These are phyloP conservation scores for Penicillium sp. DNA, from an alignment of 2,329 filamentous ascomycete genomes.

Conservation along the genomic window DNA sequence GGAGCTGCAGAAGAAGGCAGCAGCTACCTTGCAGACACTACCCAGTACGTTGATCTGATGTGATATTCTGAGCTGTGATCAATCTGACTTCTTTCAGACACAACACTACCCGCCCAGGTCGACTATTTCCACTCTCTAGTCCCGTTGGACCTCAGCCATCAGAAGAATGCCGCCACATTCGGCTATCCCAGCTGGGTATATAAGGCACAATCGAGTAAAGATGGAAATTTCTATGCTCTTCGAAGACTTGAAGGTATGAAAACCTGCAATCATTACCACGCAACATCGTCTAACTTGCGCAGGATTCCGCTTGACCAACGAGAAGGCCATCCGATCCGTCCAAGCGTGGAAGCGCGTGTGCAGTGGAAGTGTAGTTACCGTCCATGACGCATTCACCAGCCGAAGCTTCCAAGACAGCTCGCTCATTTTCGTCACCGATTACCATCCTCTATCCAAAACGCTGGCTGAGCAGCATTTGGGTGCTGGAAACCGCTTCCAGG, in stretches of 20 bases:
- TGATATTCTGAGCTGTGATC: not conserved
- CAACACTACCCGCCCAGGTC: conserved; percentile 69
- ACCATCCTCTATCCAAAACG: conserved; percentile 86
- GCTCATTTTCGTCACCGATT: conserved; percentile 89
- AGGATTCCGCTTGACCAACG: conserved; percentile 84
- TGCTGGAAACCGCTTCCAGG: conserved; percentile 39
- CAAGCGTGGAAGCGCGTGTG: conserved; percentile 86
- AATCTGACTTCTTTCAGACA: conserved; percentile 43
- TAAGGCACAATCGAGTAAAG: conserved; percentile 86
- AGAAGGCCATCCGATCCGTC: conserved; percentile 80
- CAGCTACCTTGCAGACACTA: conserved; percentile 79
- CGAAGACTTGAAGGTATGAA: conserved; percentile 73
- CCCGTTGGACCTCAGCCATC: conserved; percentile 76
- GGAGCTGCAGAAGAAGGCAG: conserved; percentile 83
- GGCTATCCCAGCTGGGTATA: conserved; percentile 93
- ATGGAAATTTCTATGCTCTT: conserved; percentile 83
- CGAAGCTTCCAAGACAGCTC: conserved; percentile 92
- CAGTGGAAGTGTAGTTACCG: conserved; percentile 77
- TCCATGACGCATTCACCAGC: conserved; percentile 91
- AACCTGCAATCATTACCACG: not conserved
- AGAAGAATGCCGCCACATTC: conserved; percentile 76
- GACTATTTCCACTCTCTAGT: conserved; percentile 92
- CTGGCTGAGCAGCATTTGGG: conserved; percentile 72
- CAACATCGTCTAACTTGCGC: conserved; percentile 5
- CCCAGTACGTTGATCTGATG: conserved; percentile 58